Conservation (phyloP, 345 rosid genomes). For the Orychophragmus violaceus region DNA sequence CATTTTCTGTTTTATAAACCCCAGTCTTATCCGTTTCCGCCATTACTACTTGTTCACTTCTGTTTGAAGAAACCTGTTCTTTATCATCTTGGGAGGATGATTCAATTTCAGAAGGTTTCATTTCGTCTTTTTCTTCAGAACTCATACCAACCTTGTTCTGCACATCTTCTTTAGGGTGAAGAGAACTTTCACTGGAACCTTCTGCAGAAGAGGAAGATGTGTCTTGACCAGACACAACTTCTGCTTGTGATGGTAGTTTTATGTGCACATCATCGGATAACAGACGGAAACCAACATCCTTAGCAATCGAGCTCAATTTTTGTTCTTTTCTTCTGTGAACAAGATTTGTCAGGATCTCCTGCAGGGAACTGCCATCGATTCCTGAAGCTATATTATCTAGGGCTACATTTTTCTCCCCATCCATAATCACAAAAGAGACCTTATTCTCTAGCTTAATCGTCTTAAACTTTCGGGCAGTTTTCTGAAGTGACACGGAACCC, state of each 20-base stretch:
- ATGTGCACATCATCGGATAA: conserved; percentile 66
- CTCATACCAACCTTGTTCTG: conserved; percentile 21
- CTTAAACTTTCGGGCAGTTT: conserved; percentile 36
- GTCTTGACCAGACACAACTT: conserved; percentile 39
- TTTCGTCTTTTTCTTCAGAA: conserved; percentile 24
- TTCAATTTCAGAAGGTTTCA: conserved; percentile 28
- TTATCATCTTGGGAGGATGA: conserved; percentile 30
- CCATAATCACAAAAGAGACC: conserved; percentile 62
- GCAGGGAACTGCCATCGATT: conserved; percentile 62
- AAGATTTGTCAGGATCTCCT: conserved; percentile 56
- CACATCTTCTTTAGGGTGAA: conserved; percentile 27
- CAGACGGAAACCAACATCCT: conserved; percentile 80
- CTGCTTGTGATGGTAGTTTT: conserved; percentile 39
- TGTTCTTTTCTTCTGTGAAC: conserved; percentile 56
- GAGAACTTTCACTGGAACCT: conserved; percentile 25
- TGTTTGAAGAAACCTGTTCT: conserved; percentile 25
- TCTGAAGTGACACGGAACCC: conserved; percentile 40
- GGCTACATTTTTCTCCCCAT: conserved; percentile 54
- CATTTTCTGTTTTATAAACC: conserved; percentile 21
- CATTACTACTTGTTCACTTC: conserved; percentile 27
- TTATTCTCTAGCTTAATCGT: conserved; percentile 49
- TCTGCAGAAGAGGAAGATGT: conserved; percentile 31
- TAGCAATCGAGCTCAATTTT: conserved; percentile 69
- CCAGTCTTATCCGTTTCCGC: conserved; percentile 32
- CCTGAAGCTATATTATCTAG: conserved; percentile 47